Evolutionary conservation across 495 filamentous ascomycete species (phyloP), one percentile per base, ranked within the genome.

Genomic region (Penicillium angulare): DNA sequence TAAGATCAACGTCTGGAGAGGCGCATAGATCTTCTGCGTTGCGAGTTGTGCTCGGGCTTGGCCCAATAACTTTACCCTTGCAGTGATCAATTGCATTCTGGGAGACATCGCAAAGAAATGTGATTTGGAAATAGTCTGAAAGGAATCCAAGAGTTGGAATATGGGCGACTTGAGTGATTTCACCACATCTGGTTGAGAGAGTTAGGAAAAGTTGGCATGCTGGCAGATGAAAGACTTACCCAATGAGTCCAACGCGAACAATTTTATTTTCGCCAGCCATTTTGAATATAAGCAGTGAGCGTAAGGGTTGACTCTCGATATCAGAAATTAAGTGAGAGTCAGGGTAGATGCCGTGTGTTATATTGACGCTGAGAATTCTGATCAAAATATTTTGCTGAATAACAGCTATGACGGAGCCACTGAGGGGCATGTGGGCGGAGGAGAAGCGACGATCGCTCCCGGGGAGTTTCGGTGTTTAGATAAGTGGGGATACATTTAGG

Each of bases 141-240:
- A 80, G 60, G 16, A 74, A 49, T 29, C 54, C 39, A 20, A 79
- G 55, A 8, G 57, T 72, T 13, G 76, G 76, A 1, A 77, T 55
- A 53, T 79, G 77, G 42, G 69, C 60, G 5, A 75, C 71, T 56
- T 79, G 77, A 21, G 75, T 67, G 13, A 79, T 64, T 41, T 76
- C 57, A 29, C 26, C 26, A 29, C 26, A 29, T 29, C 26, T 29
- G 12, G 26, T 12, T 12, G 12, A 5, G 26, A 6, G 12, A 29
- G 26, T 29, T 6, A 29, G 26, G 12, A 6, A 29, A 6, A 29
- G 26, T 29, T 29, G 12, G 26, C 26, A 12, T 29, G 5, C 12
- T 29, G 26, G 12, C 12, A 29, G 12, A 12, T 6, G 26, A 29
- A 29, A 29, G 26, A 29, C 26, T 29, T 5, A 29, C 26, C 26